Conservation (phyloP, 2,329 filamentous ascomycete species). For the Fusarium sp. region DNA sequence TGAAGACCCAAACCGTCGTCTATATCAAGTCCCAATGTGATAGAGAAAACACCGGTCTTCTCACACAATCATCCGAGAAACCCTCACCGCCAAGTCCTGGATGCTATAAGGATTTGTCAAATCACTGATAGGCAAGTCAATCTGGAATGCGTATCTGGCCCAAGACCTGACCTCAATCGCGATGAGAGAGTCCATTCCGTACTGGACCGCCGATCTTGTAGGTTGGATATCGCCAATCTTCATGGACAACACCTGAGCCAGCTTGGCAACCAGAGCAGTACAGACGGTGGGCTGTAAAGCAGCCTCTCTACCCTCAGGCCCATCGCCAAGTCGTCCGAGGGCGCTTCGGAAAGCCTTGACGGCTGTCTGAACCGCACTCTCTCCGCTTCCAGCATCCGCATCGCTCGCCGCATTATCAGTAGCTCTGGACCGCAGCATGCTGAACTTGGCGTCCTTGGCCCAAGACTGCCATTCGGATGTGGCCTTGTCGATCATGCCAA, state of each 20-base stretch:
- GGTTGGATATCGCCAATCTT: constrained; percentile 41
- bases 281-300: constrained; percentile 36
- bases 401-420: constrained; percentile 32
- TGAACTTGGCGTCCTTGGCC: constrained; percentile 43
- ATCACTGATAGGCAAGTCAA: constrained; percentile 42
- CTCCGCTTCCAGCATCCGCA: constrained; percentile 28
- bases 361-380: constrained; percentile 41
- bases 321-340: constrained; percentile 22
- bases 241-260: constrained; percentile 41
- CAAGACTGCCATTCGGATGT: constrained; percentile 41
- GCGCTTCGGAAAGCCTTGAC: constrained; percentile 40
- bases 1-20: neutral
- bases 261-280: constrained; percentile 39
- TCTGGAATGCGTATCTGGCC: constrained; percentile 45
- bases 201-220: constrained; percentile 40
- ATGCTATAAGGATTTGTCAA: constrained; percentile 44
- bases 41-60: neutral
- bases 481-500: constrained; percentile 41
- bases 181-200: constrained; percentile 44
- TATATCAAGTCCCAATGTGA: neutral
- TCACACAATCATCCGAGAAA: constrained; percentile 36
- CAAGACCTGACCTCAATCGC: constrained; percentile 42
- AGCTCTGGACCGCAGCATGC: constrained; percentile 31
- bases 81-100: constrained; percentile 39
- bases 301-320: constrained; percentile 31